Base-by-base conservation (phyloP, 2,329 filamentous ascomycete species). In the Periglandula ipomoeae region DNA sequence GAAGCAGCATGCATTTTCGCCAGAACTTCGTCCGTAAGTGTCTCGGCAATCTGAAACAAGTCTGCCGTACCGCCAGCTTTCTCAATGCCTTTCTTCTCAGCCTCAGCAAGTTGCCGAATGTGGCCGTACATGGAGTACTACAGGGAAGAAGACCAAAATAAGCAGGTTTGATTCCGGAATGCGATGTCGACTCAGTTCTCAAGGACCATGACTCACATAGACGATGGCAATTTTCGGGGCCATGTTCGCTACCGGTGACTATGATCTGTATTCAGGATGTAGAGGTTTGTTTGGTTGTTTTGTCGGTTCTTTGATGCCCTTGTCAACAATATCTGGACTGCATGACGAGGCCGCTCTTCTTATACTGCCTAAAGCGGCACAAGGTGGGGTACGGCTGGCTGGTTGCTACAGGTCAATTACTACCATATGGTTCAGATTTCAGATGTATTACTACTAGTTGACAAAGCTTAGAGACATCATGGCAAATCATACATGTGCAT, bases 61-160 rank as follows among this genome's bases (percentile, higher is more conserved):
- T 91, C 86, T 69, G 75, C 89, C 40, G 75, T 72, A 56, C 90
- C 90, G 56, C 93, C 93, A 55, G 89, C 89, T 63, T 84, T 81
- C 72, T 90, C 84, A 63, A 96, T 87, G 65, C 93, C 93, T 63
- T 79, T 82, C 77, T 90, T 87, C 76, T 97, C 90, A 55, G 89
- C 89, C 68, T 93, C 82, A 61, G 91, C 93, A 60, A 96, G 69
- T 65, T 82, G 72, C 70, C 78, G 73, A 70, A 96, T 85, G 73
- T 96, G 90, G 71, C 93, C 91, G 72, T 93, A 95, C 80, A 89
- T 87, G 58, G 89, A 94, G 75, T 95, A 95, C 87, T 93, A 53
- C 3, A 42, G 41, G 20, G 11, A 30, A 32, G 22, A 11, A 37
- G 27, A 27, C 5, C 39, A 20, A 34, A 15, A 32, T 35, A n/a